Conservation (phyloP, 192 early-diverging fungal species). For the Mortierella antarctica region DNA sequence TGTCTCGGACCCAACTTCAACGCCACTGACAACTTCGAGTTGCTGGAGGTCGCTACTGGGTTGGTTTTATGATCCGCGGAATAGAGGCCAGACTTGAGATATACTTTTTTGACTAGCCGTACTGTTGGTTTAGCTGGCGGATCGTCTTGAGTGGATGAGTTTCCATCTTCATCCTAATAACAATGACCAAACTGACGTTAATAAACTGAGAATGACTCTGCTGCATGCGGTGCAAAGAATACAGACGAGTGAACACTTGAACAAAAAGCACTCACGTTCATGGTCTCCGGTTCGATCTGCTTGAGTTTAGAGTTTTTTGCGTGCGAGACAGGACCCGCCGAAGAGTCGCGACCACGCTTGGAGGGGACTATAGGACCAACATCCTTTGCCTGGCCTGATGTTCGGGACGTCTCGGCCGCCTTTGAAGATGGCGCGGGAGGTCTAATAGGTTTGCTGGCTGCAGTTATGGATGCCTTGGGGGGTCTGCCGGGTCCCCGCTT, state of each 20-base stretch:
- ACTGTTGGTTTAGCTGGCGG: background rate
- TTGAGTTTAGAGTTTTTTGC: background rate
- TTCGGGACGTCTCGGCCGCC: background rate
- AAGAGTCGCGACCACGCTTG: slow-evolving; percentile 4
- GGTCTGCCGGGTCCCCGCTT: slow-evolving; percentile 22
- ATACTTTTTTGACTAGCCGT: slow-evolving; percentile 36
- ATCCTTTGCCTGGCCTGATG: no score
- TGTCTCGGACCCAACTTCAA: slow-evolving; percentile 4
- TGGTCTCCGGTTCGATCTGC: background rate
- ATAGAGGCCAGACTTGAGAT: slow-evolving; percentile 57
- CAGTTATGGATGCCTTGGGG: background rate
- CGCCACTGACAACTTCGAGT: slow-evolving; percentile 12
- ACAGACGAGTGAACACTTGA: background rate
- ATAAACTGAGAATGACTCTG: background rate
- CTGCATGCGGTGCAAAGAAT: no score
- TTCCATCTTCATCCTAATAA: slow-evolving; percentile 14
- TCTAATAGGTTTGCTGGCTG: background rate
- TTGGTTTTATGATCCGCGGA: slow-evolving; percentile 52
- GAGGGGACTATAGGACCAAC: background rate
- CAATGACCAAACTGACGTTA: background rate
- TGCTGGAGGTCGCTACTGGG: background rate
- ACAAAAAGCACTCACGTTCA: slow-evolving; percentile 1
- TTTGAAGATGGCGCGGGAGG: background rate
- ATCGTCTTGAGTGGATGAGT: background rate
- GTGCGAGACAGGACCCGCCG: background rate